Base-by-base conservation (phyloP, 805 yeast species). In the Blastobotrys chiropterorum region DNA sequence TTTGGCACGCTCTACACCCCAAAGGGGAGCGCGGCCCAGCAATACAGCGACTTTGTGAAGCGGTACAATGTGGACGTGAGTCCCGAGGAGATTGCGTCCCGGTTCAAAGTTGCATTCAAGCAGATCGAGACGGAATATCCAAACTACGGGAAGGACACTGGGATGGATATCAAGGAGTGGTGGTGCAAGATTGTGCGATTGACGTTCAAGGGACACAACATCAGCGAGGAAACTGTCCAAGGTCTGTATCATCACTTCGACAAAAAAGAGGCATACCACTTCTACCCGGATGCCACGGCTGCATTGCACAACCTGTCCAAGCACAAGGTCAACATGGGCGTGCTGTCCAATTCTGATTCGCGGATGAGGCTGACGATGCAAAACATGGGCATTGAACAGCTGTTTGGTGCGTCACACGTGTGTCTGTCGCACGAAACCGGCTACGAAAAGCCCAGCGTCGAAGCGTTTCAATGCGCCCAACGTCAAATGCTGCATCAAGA, bases 291-390 rank as follows among this genome's bases (percentile, higher is more conserved):
- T 46, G 59, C 51, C 4, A 15, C 38, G 5, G 48, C 45, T 5
- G 19, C 47, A 3, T 16, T 59, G 1, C 15, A 30, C 17, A n/a
- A 6, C 4, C 40, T 57, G 39, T 17, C 31, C 16, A 7, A 15
- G 5, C 15, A 47, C 3, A 43, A 38, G 7, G n/a, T 44, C 22
- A 38, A 43, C 16, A 17, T 57, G 15, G 62, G 58, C 19, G 43
- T 59, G 15, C 30, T 59, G 11, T 55, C 59, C 8, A 59, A 59
- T 40, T 53, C 58, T 7, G 62, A 59, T 39, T 56, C 62, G 6
- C 19, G 59, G 40, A 44, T 54, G 38, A 46, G 58, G 17, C 13
- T 11, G 4, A 48, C 57, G 16, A 42, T 59, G 13, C 48, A 48
- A 14, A 47, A 31, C 39, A 19, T 53, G 16, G 62, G 53, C 17